Evolutionary conservation across 345 rosid species (phyloP), one percentile per base, ranked within the genome.

Genomic region (Syzygium oleosum): DNA sequence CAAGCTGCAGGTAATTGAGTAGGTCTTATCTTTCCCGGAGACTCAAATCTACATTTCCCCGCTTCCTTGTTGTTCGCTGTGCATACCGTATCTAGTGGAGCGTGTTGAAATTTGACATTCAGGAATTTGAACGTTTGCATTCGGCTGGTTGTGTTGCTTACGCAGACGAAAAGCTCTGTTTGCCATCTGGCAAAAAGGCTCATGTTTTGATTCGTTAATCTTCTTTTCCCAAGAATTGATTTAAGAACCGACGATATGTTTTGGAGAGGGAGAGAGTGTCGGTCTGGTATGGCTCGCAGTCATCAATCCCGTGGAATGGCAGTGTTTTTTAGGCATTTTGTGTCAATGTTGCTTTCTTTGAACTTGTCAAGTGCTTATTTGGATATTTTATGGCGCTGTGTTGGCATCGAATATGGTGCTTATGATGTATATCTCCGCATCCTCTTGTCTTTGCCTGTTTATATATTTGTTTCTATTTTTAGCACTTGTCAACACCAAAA

Each of bases 1-100:
- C 88, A 93, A 90, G 84, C 91, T 97, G 91, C 99, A 97, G 99
- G 99, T 97, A 53, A 9, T 68, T 51, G n/a, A 85, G n/a, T 78
- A 46, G 53, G 34, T 14, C 49, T 55, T 3, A 83, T 34, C 46
- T 43, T 65, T 41, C 53, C 21, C 25, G 38, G 1, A 58, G 59
- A 31, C 34, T 9, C 23, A 43, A 78, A 15, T 58, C 22, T 34
- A 13, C 31, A 27, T 59, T 2, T 23, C 29, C n/a, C 86, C 6
- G 41, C 25, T 46, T 21, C 29, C 52, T 17, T 6, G 11, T 85
- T n/a, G 34, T 11, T 59, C 19, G 31, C 53, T 84, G 85, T 6
- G 27, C 23, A 23, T 84, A 14, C 73, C 38, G 6, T 61, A n/a
- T 61, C 73, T n/a, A n/a, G 19, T 13, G 14, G 73, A n/a, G 17